A percentile compares a stretch with the other conserved stretches of the same genome.
phyloP scores from a whole-genome alignment of 176 grass and related monocot genomes.

The Phyllostachys edulis region DNA sequence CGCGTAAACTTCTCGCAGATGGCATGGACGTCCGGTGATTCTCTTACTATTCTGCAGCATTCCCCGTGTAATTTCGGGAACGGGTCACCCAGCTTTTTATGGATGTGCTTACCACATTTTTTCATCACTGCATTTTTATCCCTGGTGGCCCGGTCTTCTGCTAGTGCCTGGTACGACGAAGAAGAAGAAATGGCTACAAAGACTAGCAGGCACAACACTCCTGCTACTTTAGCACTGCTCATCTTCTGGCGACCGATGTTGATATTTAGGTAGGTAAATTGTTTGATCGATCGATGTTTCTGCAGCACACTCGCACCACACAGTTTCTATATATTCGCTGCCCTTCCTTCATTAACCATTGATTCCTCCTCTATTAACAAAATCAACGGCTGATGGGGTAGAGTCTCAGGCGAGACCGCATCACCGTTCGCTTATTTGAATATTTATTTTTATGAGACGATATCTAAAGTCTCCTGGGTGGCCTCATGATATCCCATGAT shows the following conservation, averaged over 20 bases:
- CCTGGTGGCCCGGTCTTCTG: not conserved
- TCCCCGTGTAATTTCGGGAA: not conserved
- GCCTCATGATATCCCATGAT: not conserved
- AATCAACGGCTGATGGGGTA: too few species aligned
- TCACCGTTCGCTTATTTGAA: not conserved
- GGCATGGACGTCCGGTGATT: not conserved
- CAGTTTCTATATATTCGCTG: too few species aligned
- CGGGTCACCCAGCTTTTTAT: not conserved
- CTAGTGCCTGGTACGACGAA: not conserved
- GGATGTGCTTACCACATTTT: not conserved
- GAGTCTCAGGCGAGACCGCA: too few species aligned
- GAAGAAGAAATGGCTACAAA: not conserved
- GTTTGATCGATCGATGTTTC: too few species aligned
- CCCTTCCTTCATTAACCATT: too few species aligned
- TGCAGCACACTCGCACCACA: too few species aligned
- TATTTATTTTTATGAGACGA: not conserved
- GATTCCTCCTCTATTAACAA: too few species aligned
- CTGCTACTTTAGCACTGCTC: not conserved
- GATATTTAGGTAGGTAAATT: not conserved
- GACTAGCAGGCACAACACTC: not conserved
- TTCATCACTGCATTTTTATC: not conserved
- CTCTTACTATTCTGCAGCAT: not conserved
- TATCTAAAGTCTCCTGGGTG: not conserved
- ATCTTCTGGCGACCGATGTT: not conserved
- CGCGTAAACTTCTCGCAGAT: not conserved